A percentile compares a stretch with the other conserved stretches of the same genome.
phyloP scores from a whole-genome alignment of 78 protist genomes.

The Dictyostelium intermedium region DNA sequence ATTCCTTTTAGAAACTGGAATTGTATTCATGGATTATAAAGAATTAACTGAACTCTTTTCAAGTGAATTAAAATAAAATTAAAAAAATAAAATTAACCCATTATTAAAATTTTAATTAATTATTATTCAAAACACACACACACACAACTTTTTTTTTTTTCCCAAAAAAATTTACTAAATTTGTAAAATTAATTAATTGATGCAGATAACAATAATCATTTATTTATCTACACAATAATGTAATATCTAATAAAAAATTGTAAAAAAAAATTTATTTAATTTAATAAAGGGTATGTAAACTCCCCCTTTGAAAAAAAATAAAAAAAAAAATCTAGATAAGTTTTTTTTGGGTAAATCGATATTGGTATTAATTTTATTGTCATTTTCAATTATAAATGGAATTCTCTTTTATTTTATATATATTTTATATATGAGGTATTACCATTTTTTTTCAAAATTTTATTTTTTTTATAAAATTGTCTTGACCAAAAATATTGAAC shows the following conservation, averaged over 20 bases:
- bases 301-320: too few species aligned
- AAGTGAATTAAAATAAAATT: too few species aligned
- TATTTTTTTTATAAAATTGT: neutral
- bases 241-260: neutral
- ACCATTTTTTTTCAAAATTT: neutral
- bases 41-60: too few species aligned
- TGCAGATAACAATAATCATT: neutral
- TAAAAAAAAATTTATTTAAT: neutral
- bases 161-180: neutral
- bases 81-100: neutral
- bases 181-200: neutral
- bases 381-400: neutral
- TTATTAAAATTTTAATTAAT: too few species aligned
- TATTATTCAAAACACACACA: neutral
- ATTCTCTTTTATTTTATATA: neutral
- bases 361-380: neutral
- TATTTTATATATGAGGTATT: neutral
- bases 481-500: neutral
- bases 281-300: neutral
- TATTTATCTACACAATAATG: neutral
- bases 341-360: too few species aligned
- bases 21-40: too few species aligned
- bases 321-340: too few species aligned
- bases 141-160: neutral
- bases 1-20: too few species aligned